phyloP scores from a whole-genome alignment of 1,139 yeast genomes.

The Lodderomyces pseudojiufengensis region DNA sequence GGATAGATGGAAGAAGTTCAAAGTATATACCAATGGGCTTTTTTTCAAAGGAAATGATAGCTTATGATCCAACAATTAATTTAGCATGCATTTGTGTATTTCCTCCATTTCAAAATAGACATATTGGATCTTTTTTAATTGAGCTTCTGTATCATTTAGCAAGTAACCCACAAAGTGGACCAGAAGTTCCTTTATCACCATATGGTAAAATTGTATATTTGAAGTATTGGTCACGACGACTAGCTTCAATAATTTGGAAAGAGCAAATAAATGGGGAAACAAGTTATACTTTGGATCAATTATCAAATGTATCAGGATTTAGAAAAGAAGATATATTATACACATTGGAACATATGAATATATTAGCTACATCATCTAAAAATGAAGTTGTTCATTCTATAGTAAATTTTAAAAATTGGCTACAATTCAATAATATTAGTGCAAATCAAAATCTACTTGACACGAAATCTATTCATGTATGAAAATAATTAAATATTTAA shows the following conservation, averaged over 20 bases:
- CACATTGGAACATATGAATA: constrained; percentile 60
- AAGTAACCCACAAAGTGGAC: constrained; percentile 60
- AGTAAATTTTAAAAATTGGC: constrained; percentile 30
- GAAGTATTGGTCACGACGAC: constrained; percentile 66
- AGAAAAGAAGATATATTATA: constrained; percentile 64
- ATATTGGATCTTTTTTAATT: constrained; percentile 73
- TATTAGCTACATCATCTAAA: constrained; percentile 27
- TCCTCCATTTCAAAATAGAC: constrained; percentile 85
- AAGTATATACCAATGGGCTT: constrained; percentile 72
- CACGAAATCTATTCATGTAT: constrained; percentile 20
- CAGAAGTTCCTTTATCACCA: constrained; percentile 85
- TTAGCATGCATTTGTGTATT: constrained; percentile 87
- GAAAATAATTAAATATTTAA: background rate
- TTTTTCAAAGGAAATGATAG: constrained; percentile 79
- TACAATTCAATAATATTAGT: constrained; percentile 22
- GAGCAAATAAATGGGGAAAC: constrained; percentile 10
- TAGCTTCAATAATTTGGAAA: constrained; percentile 21
- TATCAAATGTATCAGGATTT: constrained; percentile 64
- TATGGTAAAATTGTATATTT: constrained; percentile 74
- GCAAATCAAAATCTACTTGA: constrained; percentile 24
- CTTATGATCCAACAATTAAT: constrained; percentile 78
- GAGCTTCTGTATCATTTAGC: constrained; percentile 81
- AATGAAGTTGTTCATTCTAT: constrained; percentile 17
- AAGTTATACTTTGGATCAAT: constrained; percentile 44
- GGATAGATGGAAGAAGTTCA: constrained; percentile 26